Evolutionary conservation across 2,329 filamentous ascomycete species (phyloP).

Genomic region (Myriosclerotinia curreyana): DNA sequence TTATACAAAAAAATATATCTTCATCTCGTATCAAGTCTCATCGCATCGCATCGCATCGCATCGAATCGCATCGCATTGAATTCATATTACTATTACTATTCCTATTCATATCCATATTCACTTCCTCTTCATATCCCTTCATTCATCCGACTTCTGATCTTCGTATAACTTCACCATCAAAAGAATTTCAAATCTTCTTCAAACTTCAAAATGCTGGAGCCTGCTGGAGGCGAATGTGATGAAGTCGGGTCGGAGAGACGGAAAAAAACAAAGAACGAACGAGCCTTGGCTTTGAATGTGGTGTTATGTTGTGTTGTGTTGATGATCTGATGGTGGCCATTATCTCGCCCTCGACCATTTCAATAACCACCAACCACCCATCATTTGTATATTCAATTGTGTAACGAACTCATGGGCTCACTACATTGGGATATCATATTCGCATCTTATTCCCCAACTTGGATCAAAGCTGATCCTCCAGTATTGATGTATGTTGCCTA

Average conservation of each 20-base stretch:
- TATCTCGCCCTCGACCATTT: background rate
- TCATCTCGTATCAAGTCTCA: background rate
- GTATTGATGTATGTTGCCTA: constrained; percentile 1
- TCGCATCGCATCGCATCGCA: too few species aligned
- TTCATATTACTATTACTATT: too few species aligned
- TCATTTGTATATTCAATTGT: background rate
- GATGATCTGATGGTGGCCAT: background rate
- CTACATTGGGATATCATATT: background rate
- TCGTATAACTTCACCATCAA: too few species aligned
- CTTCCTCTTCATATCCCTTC: background rate
- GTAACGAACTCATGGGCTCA: background rate
- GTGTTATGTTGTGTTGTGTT: background rate
- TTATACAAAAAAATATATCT: background rate
- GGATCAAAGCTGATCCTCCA: background rate
- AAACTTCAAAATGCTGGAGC: constrained; percentile 13
- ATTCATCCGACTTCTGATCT: too few species aligned
- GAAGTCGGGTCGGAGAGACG: too few species aligned
- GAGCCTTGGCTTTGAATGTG: background rate
- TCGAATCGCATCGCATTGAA: background rate
- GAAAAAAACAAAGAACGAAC: background rate
- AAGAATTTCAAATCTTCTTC: background rate
- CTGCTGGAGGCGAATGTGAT: constrained; percentile 1
- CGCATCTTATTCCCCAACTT: too few species aligned
- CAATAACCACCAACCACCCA: background rate
- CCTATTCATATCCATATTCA: background rate